A percentile compares a stretch with the other conserved stretches of the same genome.
phyloP scores from a whole-genome alignment of 331 rosid species.

The Erythrophleum ivorense region DNA sequence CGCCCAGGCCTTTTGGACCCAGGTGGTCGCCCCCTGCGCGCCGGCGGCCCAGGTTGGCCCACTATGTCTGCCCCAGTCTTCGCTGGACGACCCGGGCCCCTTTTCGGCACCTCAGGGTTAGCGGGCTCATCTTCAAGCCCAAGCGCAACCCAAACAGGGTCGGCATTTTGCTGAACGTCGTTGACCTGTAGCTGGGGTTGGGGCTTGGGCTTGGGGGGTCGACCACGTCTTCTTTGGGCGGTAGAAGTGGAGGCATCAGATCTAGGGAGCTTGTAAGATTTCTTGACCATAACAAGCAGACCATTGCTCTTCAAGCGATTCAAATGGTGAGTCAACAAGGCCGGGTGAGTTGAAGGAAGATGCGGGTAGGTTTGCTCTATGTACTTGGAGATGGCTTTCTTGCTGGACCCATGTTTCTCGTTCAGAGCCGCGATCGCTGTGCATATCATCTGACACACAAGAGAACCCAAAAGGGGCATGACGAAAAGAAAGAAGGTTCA shows the following conservation, averaged over 20 bases:
- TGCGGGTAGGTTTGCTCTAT: conserved; percentile 61
- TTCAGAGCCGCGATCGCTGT: conserved; percentile 64
- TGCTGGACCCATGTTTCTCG: conserved; percentile 75
- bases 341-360: conserved; percentile 56
- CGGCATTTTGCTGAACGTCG: conserved; percentile 19
- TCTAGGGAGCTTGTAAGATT: conserved; percentile 74
- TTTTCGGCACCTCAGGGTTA: background rate
- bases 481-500: background rate
- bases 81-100: conserved; percentile 56
- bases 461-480: background rate
- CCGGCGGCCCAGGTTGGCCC: conserved; percentile 24
- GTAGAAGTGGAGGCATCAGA: conserved; percentile 54
- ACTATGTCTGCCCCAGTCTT: conserved; percentile 17
- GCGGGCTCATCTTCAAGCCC: conserved; percentile 55
- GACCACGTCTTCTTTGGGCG: conserved; percentile 46
- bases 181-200: background rate
- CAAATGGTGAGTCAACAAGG: conserved; percentile 66
- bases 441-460: conserved; percentile 59
- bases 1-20: conserved; percentile 48
- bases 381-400: conserved; percentile 70
- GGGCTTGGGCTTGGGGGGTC: conserved; percentile 48
- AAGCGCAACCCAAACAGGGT: conserved; percentile 42
- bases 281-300: conserved; percentile 64
- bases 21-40: conserved; percentile 55
- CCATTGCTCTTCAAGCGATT: conserved; percentile 62